Conservation (phyloP, 257 asterid species). For the Nicotiana tomentosiformis region DNA sequence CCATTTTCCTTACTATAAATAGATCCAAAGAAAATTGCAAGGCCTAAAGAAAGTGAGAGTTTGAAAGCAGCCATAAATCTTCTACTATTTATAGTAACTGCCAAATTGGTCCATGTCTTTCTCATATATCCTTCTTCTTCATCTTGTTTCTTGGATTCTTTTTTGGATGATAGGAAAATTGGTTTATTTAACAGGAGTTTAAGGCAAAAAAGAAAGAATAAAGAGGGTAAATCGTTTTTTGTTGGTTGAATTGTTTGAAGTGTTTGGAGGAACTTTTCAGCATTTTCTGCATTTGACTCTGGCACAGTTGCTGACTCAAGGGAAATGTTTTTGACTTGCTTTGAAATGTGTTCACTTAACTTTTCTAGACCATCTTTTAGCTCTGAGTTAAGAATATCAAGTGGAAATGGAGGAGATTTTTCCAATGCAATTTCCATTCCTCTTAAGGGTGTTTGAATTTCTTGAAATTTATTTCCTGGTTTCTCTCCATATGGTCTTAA, state of each 20-base stretch:
- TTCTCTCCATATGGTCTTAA: conserved; percentile 40
- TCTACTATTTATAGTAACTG: conserved; percentile 21
- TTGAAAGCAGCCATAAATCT: conserved; percentile 63
- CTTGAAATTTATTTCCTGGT: conserved; percentile 46
- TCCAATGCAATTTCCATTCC: conserved; percentile 70
- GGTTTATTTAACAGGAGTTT: conserved; percentile 44
- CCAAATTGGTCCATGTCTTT: conserved; percentile 12
- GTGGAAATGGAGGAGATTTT: conserved; percentile 36
- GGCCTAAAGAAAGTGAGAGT: conserved; percentile 61
- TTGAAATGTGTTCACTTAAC: conserved; percentile 34
- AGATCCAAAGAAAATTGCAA: conserved; percentile 56
- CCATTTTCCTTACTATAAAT: conserved; percentile 67
- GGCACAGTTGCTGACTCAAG: conserved; percentile 40
- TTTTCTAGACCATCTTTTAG: conserved; percentile 29
- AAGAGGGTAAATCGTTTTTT: conserved; percentile 39
- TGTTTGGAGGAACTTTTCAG: conserved; percentile 35
- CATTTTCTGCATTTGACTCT: conserved; percentile 24
- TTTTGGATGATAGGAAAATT: conserved; percentile 6
- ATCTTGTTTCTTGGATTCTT: conserved; percentile 12
- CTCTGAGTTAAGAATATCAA: conserved; percentile 20
- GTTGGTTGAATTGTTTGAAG: conserved; percentile 31
- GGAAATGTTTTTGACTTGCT: conserved; percentile 37
- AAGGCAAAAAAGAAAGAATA: conserved; percentile 67
- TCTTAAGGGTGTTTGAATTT: conserved; percentile 50
- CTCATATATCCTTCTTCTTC: background rate